Base-by-base conservation (phyloP, 345 rosid genomes). In the Eucalyptus curtisii region DNA sequence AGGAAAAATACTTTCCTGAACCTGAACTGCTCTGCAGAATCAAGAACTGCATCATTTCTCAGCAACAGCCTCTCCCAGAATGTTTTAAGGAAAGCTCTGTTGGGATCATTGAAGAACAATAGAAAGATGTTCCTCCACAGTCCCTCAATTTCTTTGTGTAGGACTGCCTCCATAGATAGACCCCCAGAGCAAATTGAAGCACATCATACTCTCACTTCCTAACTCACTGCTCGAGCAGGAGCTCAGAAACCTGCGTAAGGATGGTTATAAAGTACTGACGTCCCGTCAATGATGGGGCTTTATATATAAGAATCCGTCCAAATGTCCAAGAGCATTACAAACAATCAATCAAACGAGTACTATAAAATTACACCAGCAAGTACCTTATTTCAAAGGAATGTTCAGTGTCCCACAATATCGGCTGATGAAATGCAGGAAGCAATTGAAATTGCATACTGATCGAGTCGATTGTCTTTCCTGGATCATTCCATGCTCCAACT, bases 171-270 rank as follows among this genome's bases (percentile, higher is more conserved):
- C 76, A 15, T n/a, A 14, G 7, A 20, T 17, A 76, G 84, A 76
- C 47, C 47, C 82, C 40, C 47, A 12, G 13, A 40, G 15, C 9
- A 7, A 40, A 76, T 76, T 76, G 84, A 11, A 40, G 84, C 27
- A 76, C 81, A 45, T 86, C 87, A 89, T 33, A 96, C 91, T 90
- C 99, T 93, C 68, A 94, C 96, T 91, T 97, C 96, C 40, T 92
- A 98, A 50, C 91, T 93, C 7, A 95, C 99, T n/a, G 95, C 95
- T 53, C 92, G 90, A 37, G 97, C 95, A 66, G 93, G 93, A 88
- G 98, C 98, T 90, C 97, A 96, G 88, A 96, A 97, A 88, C 99
- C 99, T 94, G 95, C 95, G 91, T 93, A 96, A 42, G 95, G 92
- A 68, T 95, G 95, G 90, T 87, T 92, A 71, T 93, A 94, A 2